Evolutionary conservation across 2,329 filamentous ascomycete species (phyloP).

Genomic region (Neoarthrinium moseri): DNA sequence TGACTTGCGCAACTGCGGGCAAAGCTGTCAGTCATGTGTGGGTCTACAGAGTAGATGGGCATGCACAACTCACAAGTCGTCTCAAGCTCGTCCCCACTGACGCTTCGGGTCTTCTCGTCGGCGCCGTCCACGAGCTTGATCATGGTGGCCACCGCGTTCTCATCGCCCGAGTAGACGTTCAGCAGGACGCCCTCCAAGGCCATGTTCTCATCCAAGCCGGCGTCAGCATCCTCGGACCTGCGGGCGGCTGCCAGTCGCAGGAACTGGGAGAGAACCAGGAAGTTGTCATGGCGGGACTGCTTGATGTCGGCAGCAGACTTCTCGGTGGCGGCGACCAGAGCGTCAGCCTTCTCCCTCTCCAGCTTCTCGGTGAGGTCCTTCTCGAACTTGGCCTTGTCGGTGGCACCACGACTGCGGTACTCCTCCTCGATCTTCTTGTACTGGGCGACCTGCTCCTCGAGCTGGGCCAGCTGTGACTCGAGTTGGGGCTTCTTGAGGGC

Average conservation of each 20-base stretch:
- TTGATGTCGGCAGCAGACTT: conserved; percentile 53
- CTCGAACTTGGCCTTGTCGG: conserved; percentile 60
- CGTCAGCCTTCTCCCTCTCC: conserved; percentile 54
- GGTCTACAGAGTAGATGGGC: too few species aligned
- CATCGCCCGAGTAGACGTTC: conserved; percentile 76
- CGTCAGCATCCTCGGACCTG: conserved; percentile 66
- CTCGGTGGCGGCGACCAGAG: conserved; percentile 52
- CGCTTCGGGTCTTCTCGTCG: conserved; percentile 64
- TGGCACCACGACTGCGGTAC: conserved; percentile 59
- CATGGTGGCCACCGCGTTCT: conserved; percentile 71
- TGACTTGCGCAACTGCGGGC: conserved; percentile 56
- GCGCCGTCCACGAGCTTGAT: conserved; percentile 74
- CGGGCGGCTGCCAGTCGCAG: conserved; percentile 76
- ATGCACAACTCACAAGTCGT: conserved; percentile 73
- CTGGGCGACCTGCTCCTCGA: conserved; percentile 72
- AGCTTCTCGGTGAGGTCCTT: conserved; percentile 51
- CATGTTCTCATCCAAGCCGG: conserved; percentile 68
- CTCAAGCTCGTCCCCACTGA: conserved; percentile 61
- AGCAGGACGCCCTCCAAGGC: conserved; percentile 79
- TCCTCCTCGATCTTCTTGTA: conserved; percentile 76
- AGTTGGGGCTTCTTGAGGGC: conserved; percentile 74
- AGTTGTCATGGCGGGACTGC: conserved; percentile 59
- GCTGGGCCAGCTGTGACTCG: conserved; percentile 64
- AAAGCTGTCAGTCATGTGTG: conserved; percentile 22
- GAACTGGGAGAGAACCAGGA: conserved; percentile 76